phyloP scores from a whole-genome alignment of 768 basidiomycete species.

The Tricholoma furcatifolium region DNA sequence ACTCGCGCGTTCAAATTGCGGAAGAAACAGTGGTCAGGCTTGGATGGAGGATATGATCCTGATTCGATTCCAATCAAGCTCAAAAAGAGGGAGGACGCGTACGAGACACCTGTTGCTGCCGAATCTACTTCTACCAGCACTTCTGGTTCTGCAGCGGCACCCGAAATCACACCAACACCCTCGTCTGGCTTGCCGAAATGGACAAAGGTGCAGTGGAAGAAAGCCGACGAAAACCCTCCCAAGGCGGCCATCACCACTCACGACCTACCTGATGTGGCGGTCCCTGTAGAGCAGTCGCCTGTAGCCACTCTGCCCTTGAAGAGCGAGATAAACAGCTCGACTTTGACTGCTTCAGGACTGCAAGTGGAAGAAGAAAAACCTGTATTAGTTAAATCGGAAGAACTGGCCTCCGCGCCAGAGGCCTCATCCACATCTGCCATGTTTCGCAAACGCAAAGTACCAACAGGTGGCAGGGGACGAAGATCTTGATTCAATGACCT shows the following conservation, averaged over 20 bases:
- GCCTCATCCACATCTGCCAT: conserved; percentile 12
- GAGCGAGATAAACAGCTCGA: not conserved
- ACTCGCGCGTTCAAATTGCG: conserved; percentile 64
- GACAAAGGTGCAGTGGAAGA: conserved; percentile 35
- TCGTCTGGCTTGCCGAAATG: conserved; percentile 28
- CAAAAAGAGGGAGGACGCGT: conserved; percentile 53
- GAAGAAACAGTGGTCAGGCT: conserved; percentile 60
- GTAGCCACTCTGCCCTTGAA: not conserved
- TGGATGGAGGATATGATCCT: conserved; percentile 84
- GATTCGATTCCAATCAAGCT: conserved; percentile 64
- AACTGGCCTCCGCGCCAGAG: not conserved
- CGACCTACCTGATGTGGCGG: not conserved
- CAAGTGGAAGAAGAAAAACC: conserved; percentile 1
- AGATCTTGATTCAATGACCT: conserved; percentile 5
- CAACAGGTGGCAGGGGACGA: conserved; percentile 20
- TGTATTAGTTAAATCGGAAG: conserved; percentile 1
- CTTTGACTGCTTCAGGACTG: not conserved
- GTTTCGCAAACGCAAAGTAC: conserved; percentile 34
- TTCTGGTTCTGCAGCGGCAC: conserved; percentile 4
- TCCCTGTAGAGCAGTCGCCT: not conserved
- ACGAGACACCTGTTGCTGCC: conserved; percentile 10
- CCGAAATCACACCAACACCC: conserved; percentile 4
- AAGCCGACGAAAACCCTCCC: conserved; percentile 11
- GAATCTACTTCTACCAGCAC: not conserved
- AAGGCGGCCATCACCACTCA: not conserved